These are phyloP conservation scores for Mycena chlorophos DNA, from an alignment of 768 basidiomycete genomes.

Conservation along the genomic window DNA sequence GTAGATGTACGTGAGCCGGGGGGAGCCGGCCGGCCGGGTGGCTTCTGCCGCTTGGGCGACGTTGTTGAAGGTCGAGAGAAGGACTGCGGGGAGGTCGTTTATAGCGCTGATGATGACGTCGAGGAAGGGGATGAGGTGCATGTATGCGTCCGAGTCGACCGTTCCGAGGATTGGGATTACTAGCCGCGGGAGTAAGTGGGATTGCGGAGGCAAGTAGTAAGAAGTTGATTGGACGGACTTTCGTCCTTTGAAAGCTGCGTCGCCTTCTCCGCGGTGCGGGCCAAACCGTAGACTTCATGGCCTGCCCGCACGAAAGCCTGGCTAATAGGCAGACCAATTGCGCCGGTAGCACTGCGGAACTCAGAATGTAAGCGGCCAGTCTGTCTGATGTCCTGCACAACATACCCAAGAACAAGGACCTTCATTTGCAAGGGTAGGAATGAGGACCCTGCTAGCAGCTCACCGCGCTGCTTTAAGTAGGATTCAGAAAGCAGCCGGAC, in stretches of 20 bases:
- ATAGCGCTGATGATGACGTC: slow-evolving; percentile 38
- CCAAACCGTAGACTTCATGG: slow-evolving; percentile 46
- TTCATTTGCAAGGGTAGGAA: slow-evolving; percentile 20
- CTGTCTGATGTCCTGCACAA: not conserved
- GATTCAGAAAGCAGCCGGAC: not conserved
- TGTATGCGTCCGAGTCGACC: slow-evolving; percentile 25
- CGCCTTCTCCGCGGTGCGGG: slow-evolving; percentile 37
- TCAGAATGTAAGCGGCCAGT: not conserved
- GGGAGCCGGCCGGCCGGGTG: slow-evolving; percentile 30
- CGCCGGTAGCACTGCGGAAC: slow-evolving; percentile 41
- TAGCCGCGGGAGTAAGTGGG: slow-evolving; percentile 8
- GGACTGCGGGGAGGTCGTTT: slow-evolving; percentile 24
- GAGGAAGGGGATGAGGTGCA: slow-evolving; percentile 28
- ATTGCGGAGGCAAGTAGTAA: not conserved
- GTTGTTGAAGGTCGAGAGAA: slow-evolving; percentile 27
- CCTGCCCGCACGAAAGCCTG: slow-evolving; percentile 48
- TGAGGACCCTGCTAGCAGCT: no score
- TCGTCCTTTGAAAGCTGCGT: slow-evolving; percentile 40
- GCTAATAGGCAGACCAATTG: slow-evolving; percentile 44
- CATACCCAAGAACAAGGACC: slow-evolving; percentile 29
- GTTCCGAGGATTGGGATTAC: slow-evolving; percentile 40
- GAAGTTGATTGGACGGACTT: slow-evolving; percentile 28
- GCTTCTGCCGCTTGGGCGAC: slow-evolving; percentile 26
- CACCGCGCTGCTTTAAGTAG: not conserved
- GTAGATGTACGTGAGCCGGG: slow-evolving; percentile 46